These are phyloP conservation scores for Tulasnella sp. DNA, from an alignment of 768 basidiomycete genomes.

Conservation along the genomic window DNA sequence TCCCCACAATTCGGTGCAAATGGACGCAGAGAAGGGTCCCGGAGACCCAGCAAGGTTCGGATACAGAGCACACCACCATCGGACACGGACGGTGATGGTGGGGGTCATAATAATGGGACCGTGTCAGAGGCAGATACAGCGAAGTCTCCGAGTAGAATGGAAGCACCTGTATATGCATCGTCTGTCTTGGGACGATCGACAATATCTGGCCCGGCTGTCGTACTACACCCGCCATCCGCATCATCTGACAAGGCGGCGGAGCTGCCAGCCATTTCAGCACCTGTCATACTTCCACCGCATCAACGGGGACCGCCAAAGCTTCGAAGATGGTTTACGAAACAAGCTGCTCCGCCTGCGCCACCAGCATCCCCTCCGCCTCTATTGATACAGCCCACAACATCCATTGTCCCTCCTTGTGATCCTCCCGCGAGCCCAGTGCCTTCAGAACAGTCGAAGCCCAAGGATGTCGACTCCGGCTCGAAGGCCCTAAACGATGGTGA, in stretches of 20 bases:
- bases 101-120: too few relatives aligned
- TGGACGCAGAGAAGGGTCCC: neutral
- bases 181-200: neutral
- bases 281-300: too few relatives aligned
- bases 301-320: too few relatives aligned
- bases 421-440: neutral
- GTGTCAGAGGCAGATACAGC: neutral
- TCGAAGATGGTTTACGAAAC: too few relatives aligned
- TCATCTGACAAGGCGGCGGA: neutral
- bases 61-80: constrained; percentile 12
- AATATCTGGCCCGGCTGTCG: neutral
- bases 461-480: neutral
- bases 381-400: too few relatives aligned
- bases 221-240: neutral
- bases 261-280: too few relatives aligned
- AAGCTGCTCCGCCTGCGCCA: too few relatives aligned
- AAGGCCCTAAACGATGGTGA: neutral
- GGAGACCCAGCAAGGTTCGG: constrained; percentile 5
- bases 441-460: neutral
- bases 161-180: neutral
- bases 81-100: neutral
- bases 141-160: neutral
- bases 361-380: too few relatives aligned
- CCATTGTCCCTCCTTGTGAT: too few relatives aligned
- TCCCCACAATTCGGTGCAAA: neutral